Evolutionary conservation across 2,329 filamentous ascomycete genomes (phyloP).

Genomic region (Fusarium liriodendri): DNA sequence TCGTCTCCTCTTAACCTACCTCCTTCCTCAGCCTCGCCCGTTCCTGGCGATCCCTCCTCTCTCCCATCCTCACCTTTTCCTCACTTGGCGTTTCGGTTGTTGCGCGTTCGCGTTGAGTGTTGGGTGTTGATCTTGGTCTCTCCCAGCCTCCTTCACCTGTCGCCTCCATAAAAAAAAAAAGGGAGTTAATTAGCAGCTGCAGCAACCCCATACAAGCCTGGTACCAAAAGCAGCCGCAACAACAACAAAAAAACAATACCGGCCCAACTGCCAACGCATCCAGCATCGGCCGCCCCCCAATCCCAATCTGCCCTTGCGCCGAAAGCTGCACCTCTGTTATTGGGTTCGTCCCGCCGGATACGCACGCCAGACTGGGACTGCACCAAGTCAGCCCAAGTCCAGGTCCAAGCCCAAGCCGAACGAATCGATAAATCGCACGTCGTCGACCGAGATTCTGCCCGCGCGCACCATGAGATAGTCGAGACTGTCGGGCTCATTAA

Average conservation of each 20-base stretch:
- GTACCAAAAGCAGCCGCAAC: constrained; percentile 21
- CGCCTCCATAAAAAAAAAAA: constrained; percentile 27
- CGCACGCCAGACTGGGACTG: constrained; percentile 39
- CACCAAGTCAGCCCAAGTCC: constrained; percentile 26
- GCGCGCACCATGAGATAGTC: constrained; percentile 59
- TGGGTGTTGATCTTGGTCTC: constrained; percentile 24
- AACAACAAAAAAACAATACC: constrained; percentile 35
- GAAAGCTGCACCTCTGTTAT: constrained; percentile 37
- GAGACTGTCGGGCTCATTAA: constrained; percentile 50
- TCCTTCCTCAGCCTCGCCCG: constrained; percentile 30
- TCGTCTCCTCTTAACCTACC: constrained; percentile 29
- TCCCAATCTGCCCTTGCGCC: constrained; percentile 33
- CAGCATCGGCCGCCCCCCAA: constrained; percentile 37
- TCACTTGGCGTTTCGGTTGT: constrained; percentile 21
- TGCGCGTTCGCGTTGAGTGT: constrained; percentile 20
- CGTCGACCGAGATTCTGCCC: constrained; percentile 40
- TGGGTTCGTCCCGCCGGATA: constrained; percentile 37
- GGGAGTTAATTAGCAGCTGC: constrained; percentile 42
- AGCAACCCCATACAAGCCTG: constrained; percentile 22
- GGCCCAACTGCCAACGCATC: constrained; percentile 35
- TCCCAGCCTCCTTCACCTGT: constrained; percentile 18
- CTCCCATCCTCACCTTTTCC: constrained; percentile 17
- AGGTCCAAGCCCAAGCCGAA: constrained; percentile 24
- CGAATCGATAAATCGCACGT: constrained; percentile 50
- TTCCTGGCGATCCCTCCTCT: constrained; percentile 24